phyloP scores from a whole-genome alignment of 441 rosid species.

The Pelargonium australe region DNA sequence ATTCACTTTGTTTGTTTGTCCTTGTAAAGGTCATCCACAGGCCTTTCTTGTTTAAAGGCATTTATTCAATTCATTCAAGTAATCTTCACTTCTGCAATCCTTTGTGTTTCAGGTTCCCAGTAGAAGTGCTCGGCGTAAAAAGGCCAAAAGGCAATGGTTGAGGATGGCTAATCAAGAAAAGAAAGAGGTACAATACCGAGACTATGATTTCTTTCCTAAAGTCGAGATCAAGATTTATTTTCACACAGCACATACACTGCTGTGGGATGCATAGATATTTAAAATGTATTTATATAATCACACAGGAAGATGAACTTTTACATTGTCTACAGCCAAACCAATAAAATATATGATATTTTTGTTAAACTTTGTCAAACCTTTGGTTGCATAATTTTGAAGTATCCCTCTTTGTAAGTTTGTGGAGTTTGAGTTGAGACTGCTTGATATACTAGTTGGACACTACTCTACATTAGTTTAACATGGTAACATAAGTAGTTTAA shows the following conservation, averaged over 20 bases:
- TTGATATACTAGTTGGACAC: too few species aligned
- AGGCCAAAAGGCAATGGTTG: conserved; percentile 67
- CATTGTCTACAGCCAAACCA: background rate
- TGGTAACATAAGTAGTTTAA: too few species aligned
- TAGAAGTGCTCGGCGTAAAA: conserved; percentile 89
- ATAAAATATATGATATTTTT: background rate
- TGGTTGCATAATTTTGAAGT: too few species aligned
- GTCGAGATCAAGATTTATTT: conserved; percentile 18
- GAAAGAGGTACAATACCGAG: conserved; percentile 38
- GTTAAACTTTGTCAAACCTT: background rate
- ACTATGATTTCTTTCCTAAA: background rate
- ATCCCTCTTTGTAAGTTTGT: too few species aligned
- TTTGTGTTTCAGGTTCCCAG: conserved; percentile 47
- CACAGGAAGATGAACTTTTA: background rate
- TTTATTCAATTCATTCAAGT: background rate
- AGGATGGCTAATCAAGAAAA: conserved; percentile 50
- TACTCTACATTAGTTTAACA: too few species aligned
- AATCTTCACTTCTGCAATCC: conserved; percentile 21
- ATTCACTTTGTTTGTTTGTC: conserved; percentile 15
- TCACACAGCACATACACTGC: background rate
- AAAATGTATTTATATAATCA: background rate
- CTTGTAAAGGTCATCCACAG: conserved; percentile 13
- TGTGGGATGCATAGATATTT: background rate
- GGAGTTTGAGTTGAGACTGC: too few species aligned
- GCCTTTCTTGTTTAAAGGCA: background rate